Conservation (phyloP, 176 grass and related monocot genomes). For the Aegilops bicornis region DNA sequence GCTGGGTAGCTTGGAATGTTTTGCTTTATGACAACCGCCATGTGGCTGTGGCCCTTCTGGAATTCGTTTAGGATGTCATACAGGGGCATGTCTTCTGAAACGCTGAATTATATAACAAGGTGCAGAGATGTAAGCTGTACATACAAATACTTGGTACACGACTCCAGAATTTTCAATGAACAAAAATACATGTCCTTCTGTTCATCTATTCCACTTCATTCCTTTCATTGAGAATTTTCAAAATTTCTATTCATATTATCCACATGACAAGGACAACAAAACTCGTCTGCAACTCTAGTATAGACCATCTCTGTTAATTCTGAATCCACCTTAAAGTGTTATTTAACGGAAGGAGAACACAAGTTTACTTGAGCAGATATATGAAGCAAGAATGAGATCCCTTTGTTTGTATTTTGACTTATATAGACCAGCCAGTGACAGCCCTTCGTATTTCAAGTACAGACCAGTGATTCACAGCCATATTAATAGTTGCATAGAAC, state of each 20-base stretch:
- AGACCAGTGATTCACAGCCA: background rate
- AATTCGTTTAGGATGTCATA: slow-evolving; percentile 99
- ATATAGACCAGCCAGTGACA: background rate
- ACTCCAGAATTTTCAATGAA: background rate
- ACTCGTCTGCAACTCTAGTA: background rate
- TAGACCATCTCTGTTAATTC: background rate
- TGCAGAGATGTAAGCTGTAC: slow-evolving; percentile 10
- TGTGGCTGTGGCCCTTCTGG: slow-evolving; percentile 98
- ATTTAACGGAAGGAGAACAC: background rate
- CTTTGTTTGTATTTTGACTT: background rate
- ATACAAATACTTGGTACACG: slow-evolving; percentile 2
- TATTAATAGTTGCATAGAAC: background rate
- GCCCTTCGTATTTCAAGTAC: slow-evolving; percentile 1
- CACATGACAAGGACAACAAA: background rate
- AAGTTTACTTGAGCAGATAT: background rate
- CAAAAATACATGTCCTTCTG: background rate
- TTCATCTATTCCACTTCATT: background rate
- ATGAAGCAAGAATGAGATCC: background rate
- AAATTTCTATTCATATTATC: background rate
- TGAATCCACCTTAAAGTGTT: background rate
- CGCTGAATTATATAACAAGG: slow-evolving; percentile 48
- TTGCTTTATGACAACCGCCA: slow-evolving; percentile 87
- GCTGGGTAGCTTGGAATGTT: background rate
- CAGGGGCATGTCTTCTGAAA: slow-evolving; percentile 83
- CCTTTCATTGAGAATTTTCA: background rate